Evolutionary conservation across 2,329 filamentous ascomycete species (phyloP).

Genomic region (Lasiodiplodia sp.): DNA sequence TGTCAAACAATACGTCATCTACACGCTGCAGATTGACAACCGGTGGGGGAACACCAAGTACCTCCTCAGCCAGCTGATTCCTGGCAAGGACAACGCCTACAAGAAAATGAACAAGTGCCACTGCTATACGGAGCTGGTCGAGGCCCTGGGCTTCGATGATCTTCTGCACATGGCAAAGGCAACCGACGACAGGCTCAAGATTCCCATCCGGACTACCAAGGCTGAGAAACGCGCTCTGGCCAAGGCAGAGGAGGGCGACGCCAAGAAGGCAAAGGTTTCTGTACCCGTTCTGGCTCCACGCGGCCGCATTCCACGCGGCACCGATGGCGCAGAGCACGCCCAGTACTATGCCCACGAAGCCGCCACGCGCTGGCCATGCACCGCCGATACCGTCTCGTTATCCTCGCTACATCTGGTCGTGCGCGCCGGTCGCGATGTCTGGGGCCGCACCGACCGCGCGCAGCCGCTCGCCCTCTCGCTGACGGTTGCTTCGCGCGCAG

Average conservation of each 20-base stretch:
- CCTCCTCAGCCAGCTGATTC: conserved; percentile 82
- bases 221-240: conserved; percentile 25
- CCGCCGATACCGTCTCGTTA: conserved; percentile 61
- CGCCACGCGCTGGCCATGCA: conserved; percentile 34
- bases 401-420: conserved; percentile 67
- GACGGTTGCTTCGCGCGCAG: conserved; percentile 61
- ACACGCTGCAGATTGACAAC: conserved; percentile 80
- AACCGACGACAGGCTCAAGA: conserved; percentile 66
- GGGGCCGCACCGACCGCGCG: conserved; percentile 65
- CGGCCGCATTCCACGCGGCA: conserved; percentile 15
- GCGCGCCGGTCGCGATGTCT: conserved; percentile 69
- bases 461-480: conserved; percentile 71
- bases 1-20: conserved; percentile 75
- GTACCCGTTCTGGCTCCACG: not conserved
- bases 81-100: conserved; percentile 74
- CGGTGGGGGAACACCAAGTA: conserved; percentile 94
- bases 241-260: not conserved
- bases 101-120: conserved; percentile 69
- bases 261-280: conserved; percentile 13
- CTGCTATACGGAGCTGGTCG: conserved; percentile 74
- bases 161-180: conserved; percentile 69
- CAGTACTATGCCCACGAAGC: conserved; percentile 33
- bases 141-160: conserved; percentile 69
- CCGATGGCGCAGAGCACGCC: not conserved
- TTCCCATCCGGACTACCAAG: conserved; percentile 22